Evolutionary conservation across 345 rosid species (phyloP), one percentile per base, ranked within the genome.

Genomic region (Aquilaria malaccensis): DNA sequence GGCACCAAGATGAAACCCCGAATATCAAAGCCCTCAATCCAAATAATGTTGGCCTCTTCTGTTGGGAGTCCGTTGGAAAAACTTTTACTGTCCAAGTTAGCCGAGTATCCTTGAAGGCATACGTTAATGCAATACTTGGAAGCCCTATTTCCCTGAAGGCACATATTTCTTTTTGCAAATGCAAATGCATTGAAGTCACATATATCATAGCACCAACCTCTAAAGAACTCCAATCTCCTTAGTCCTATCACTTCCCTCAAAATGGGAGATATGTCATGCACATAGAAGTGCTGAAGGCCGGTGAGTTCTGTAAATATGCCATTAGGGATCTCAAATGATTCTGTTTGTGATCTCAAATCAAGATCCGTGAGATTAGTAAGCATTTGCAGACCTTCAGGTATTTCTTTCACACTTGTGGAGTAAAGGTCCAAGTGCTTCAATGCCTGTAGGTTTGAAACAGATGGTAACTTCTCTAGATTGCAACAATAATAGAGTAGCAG

Each of bases 211-310:
- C 32, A 37, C 4, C 3, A 11, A 1, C 69, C 62, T 32, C 3
- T 1, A 50, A 50, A 22, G 22, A 1, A n/a, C 10, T 65, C 69
- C 45, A 65, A 60, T 62, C 58, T 65, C 7, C 49, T 56, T 11
- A 49, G 43, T 10, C 33, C 59, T 43, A 41, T 50, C 9, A 33
- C 48, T 48, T 46, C 61, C 45, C 55, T 56, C 37, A 60, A 53
- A 1, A 32, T 33, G 1, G 2, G 1, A 2, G 11, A 9, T 43
- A 30, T n/a, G 11, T 45, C 30, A 50, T 50, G 10, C 3, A 33
- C 13, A 45, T 45, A 10, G 1, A 45, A 32, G 30, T 55, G 4
- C 4, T 64, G 61, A n/a, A 64, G 61, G 11, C 2, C 13, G 15
- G 33, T 45, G 11, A 64, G 29, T 7, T 55, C 49, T 14, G 31